Percentiles rank a stretch among this genome's conserved stretches.
Conservation (phyloP, 345 rosid species). For the Brassica carinata region DNA sequence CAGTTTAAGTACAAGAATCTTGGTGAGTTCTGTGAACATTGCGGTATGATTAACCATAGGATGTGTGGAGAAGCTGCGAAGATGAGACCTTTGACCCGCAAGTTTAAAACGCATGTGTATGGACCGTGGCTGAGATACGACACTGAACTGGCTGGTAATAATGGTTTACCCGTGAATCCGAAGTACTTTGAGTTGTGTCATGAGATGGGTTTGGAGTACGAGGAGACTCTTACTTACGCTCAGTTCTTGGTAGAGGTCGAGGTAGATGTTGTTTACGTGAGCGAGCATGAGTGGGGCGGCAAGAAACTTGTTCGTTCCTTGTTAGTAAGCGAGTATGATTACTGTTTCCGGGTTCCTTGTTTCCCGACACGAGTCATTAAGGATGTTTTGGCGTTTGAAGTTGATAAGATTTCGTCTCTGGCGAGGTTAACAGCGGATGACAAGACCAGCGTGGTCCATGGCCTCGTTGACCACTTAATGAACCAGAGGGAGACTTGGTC, state of each 20-base stretch:
- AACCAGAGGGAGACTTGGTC: background rate
- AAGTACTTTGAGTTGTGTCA: background rate
- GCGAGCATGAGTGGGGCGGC: background rate
- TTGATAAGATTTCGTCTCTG: background rate
- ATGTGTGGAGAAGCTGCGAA: constrained; percentile 1
- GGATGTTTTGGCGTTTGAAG: background rate
- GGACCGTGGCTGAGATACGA: constrained; percentile 6
- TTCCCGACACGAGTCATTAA: constrained; percentile 5
- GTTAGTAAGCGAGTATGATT: background rate
- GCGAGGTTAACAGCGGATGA: background rate
- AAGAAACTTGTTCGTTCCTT: background rate
- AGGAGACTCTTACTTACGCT: background rate
- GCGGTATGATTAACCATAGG: constrained; percentile 1
- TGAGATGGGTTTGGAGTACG: background rate
- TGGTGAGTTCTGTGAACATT: background rate
- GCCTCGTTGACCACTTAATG: background rate
- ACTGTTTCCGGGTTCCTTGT: background rate
- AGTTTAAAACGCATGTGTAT: background rate
- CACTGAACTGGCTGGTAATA: background rate
- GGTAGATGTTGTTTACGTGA: background rate
- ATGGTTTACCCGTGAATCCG: background rate
- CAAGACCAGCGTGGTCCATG: constrained; percentile 1
- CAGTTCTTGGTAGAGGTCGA: background rate
- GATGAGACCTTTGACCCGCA: background rate
- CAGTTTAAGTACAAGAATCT: constrained; percentile 6